Base-by-base conservation (phyloP, 208 protist species). In the Crithidia bombi region DNA sequence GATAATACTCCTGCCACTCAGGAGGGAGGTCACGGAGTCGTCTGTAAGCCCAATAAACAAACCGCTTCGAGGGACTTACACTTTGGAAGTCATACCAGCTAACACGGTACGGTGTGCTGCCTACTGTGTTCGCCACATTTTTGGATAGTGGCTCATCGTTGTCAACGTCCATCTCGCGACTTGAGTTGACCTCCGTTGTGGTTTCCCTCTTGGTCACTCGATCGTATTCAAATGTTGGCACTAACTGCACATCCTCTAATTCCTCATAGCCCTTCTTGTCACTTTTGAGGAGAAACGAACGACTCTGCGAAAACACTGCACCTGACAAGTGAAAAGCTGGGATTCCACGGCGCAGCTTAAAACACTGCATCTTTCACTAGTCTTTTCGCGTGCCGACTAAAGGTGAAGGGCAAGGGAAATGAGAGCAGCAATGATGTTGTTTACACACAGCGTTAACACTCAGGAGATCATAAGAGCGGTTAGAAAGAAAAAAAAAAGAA, bases 1-100 rank as follows among this genome's bases (percentile, higher is more conserved):
- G 79, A 67, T 96, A 96, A 65, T 94, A 96, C 49, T 93, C 87
- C 52, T 86, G 81, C 84, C 83, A 94, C 38, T 96, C 89, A 3
- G 82, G 78, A 12, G 91, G 91, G 0, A 96, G 66, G 33, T 96
- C 85, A n/a, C 81, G 70, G 21, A 96, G 58, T 15, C 89, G 79
- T 19, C 91, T 64, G 66, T 83, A 94, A 15, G 89, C 82, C 89
- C 91, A 96, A 62, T 94, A 96, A 0, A 82, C 78, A 76, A 96
- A 96, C 43, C 75, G 65, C 64, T 94, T 94, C 19, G 88, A 78
- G 30, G 91, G 91, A 33, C 69, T 87, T 32, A 96, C 87, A 11
- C 32, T 39, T 12, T 79, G 69, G 71, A 89, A 81, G 36, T 86
- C 74, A 56, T 94, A 96, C 88, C 88, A 94, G 30, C 65, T 87